Evolutionary conservation across 345 rosid species (phyloP).

Genomic region (Durio zibethinus): DNA sequence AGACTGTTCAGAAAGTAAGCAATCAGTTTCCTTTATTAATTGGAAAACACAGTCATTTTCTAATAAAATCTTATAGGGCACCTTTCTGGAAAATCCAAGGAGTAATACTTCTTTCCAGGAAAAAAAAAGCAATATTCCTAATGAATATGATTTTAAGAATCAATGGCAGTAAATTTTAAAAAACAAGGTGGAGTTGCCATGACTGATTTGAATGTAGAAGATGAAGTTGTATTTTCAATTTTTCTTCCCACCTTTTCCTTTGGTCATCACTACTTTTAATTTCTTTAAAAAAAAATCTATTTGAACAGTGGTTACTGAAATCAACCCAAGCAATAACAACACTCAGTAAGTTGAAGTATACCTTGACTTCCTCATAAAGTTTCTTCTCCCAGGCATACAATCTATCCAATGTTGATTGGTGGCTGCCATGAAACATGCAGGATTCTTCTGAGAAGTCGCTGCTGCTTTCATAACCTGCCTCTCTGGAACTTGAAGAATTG

Average conservation of each 20-base stretch:
- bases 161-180: too few species aligned
- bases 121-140: neutral
- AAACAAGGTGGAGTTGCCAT: too few species aligned
- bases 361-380: conserved; percentile 91
- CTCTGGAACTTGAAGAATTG: conserved; percentile 56
- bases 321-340: neutral
- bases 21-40: conserved; percentile 4
- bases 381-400: conserved; percentile 95
- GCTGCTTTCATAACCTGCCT: conserved; percentile 50
- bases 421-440: conserved; percentile 60
- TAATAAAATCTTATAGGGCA: neutral
- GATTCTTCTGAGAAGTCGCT: conserved; percentile 60
- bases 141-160: neutral
- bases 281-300: neutral
- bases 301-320: neutral
- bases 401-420: conserved; percentile 78
- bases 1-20: conserved; percentile 39
- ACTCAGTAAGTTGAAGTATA: conserved; percentile 20
- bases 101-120: neutral
- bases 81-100: neutral
- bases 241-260: too few species aligned
- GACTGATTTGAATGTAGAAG: neutral
- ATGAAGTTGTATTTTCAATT: too few species aligned
- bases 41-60: neutral
- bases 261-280: neutral